phyloP scores from a whole-genome alignment of 495 filamentous ascomycete species.

The Aspergillus olivimuriae region DNA sequence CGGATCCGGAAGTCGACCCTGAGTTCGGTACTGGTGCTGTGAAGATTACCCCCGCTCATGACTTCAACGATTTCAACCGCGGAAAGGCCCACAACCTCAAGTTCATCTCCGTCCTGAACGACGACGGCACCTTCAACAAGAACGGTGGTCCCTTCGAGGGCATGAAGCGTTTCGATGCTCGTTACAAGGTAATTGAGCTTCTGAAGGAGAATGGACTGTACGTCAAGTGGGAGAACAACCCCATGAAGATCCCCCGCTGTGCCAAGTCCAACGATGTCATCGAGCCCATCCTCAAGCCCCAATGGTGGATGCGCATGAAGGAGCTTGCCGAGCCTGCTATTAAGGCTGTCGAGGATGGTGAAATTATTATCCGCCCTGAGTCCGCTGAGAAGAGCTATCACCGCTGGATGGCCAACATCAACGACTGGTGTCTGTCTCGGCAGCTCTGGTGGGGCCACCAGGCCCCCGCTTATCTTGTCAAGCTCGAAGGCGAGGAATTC shows the following conservation, averaged over 20 bases:
- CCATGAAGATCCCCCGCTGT: slow-evolving; percentile 75
- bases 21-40: slow-evolving; percentile 76
- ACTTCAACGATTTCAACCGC: slow-evolving; percentile 70
- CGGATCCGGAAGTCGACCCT: slow-evolving; percentile 62
- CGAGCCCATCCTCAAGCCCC: slow-evolving; percentile 73
- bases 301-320: slow-evolving; percentile 72
- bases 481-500: slow-evolving; percentile 56
- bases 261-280: slow-evolving; percentile 72
- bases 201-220: slow-evolving; percentile 66
- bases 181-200: slow-evolving; percentile 63
- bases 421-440: slow-evolving; percentile 77
- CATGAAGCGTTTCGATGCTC: slow-evolving; percentile 70
- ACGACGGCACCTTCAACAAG: slow-evolving; percentile 59
- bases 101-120: slow-evolving; percentile 45
- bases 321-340: slow-evolving; percentile 53
- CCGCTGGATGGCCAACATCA: slow-evolving; percentile 65
- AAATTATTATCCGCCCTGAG: slow-evolving; percentile 67
- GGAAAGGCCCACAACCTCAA: slow-evolving; percentile 60
- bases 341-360: slow-evolving; percentile 58
- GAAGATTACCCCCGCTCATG: slow-evolving; percentile 75
- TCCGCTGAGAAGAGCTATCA: slow-evolving; percentile 63
- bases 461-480: slow-evolving; percentile 66
- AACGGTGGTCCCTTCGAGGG: slow-evolving; percentile 56
- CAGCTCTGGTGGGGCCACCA: slow-evolving; percentile 88
- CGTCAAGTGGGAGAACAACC: slow-evolving; percentile 70